Evolutionary conservation across 164 flowering plant species (phyloP).

Genomic region (Echeveria elegans): DNA sequence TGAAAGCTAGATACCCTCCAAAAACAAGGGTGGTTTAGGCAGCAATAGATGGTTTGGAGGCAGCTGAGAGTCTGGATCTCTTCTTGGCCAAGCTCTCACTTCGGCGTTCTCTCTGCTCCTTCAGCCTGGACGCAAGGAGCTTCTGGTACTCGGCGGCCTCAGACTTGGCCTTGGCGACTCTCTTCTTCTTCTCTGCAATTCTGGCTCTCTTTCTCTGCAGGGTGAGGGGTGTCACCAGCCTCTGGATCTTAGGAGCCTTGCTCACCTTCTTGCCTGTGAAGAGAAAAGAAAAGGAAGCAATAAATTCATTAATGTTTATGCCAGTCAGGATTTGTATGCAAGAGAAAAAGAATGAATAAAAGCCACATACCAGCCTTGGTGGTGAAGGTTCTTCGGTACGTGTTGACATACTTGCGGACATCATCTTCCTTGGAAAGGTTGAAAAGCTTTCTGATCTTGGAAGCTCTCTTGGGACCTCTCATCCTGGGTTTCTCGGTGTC

Average conservation of each 20-base stretch:
- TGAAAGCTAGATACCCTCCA: not conserved
- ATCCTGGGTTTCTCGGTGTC: conserved; percentile 49
- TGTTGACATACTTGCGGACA: conserved; percentile 61
- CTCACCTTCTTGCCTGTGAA: conserved; percentile 50
- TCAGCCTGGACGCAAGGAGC: conserved; percentile 39
- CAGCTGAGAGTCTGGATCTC: conserved; percentile 44
- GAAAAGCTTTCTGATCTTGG: conserved; percentile 60
- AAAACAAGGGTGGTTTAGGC: conserved; percentile 5
- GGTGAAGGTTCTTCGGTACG: conserved; percentile 52
- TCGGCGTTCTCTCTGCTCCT: conserved; percentile 42
- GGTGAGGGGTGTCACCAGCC: conserved; percentile 46
- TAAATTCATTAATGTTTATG: too few relatives aligned
- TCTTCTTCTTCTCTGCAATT: conserved; percentile 55
- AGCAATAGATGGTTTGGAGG: conserved; percentile 34
- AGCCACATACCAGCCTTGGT: conserved; percentile 34
- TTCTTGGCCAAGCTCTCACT: conserved; percentile 48
- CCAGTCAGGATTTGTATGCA: not conserved
- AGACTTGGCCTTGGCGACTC: conserved; percentile 45
- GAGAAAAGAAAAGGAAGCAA: conserved; percentile 23
- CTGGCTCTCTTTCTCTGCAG: conserved; percentile 48
- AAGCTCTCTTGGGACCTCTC: conserved; percentile 55
- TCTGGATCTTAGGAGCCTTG: conserved; percentile 60
- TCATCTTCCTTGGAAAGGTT: conserved; percentile 60
- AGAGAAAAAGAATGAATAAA: not conserved
- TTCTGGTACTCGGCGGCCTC: conserved; percentile 54